A percentile compares a stretch with the other conserved stretches of the same genome.
Conservation (phyloP, 306 rosid genomes). For the Castanopsis chinensis region DNA sequence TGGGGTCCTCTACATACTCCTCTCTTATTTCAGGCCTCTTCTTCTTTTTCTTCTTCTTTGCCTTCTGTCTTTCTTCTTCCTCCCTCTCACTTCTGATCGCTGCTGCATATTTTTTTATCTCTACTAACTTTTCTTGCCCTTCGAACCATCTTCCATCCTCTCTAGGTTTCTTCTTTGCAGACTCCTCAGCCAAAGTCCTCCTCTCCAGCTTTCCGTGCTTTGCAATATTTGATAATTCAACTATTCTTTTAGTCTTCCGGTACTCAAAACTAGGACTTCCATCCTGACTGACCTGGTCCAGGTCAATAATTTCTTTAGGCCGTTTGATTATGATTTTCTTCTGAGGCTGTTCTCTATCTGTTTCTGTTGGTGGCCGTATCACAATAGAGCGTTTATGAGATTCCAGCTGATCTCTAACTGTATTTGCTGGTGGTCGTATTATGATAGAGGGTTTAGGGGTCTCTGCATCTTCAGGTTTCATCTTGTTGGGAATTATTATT, state of each 20-base stretch:
- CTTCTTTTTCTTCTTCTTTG: slow-evolving; percentile 71
- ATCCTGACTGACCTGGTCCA: slow-evolving; percentile 63
- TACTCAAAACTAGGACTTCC: slow-evolving; percentile 54
- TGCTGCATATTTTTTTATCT: slow-evolving; percentile 68
- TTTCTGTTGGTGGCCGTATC: slow-evolving; percentile 48
- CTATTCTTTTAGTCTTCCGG: slow-evolving; percentile 87
- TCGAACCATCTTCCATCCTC: slow-evolving; percentile 73
- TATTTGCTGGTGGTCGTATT: slow-evolving; percentile 44
- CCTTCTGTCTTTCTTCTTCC: slow-evolving; percentile 85
- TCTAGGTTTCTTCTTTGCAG: slow-evolving; percentile 51
- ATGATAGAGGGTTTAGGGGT: slow-evolving; percentile 56
- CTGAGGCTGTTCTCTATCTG: slow-evolving; percentile 61
- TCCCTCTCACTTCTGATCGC: slow-evolving; percentile 80
- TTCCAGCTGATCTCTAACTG: slow-evolving; percentile 50
- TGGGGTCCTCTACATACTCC: slow-evolving; percentile 66
- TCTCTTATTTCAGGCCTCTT: slow-evolving; percentile 57
- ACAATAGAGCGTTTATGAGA: slow-evolving; percentile 44
- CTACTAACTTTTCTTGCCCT: slow-evolving; percentile 67
- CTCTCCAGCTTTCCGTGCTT: slow-evolving; percentile 59
- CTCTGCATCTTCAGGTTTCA: slow-evolving; percentile 67
- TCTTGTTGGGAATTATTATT: slow-evolving; percentile 66
- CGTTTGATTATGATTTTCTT: slow-evolving; percentile 77
- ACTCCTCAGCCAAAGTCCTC: slow-evolving; percentile 35
- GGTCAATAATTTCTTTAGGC: slow-evolving; percentile 70
- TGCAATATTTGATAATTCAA: slow-evolving; percentile 69